phyloP scores from a whole-genome alignment of 1,284 basidiomycete species.

The Xerocomus subilludens region DNA sequence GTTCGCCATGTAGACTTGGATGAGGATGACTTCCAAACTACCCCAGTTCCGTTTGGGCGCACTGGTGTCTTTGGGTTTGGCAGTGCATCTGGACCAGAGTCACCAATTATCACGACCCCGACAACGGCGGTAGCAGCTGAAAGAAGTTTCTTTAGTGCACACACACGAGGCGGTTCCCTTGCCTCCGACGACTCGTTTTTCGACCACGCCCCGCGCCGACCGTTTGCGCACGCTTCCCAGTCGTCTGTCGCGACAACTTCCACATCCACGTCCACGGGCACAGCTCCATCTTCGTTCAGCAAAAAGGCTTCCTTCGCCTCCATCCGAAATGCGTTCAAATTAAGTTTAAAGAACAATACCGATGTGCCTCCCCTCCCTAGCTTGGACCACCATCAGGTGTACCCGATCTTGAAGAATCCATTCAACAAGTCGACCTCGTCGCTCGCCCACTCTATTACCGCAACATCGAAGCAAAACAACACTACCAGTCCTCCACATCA shows the following conservation, averaged over 20 bases:
- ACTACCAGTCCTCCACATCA: conserved; percentile 57
- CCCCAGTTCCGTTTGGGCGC: conserved; percentile 73
- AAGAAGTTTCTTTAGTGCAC: conserved; percentile 67
- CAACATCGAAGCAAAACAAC: conserved; percentile 54
- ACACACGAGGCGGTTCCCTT: conserved; percentile 78
- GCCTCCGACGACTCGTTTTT: conserved; percentile 73
- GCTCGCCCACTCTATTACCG: conserved; percentile 58
- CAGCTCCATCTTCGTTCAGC: conserved; percentile 64
- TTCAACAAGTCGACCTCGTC: conserved; percentile 84
- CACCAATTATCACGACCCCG: conserved; percentile 63
- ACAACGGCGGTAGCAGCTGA: conserved; percentile 65
- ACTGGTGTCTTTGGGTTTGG: conserved; percentile 59
- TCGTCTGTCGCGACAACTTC: conserved; percentile 70
- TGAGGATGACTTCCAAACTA: conserved; percentile 73
- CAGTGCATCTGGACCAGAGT: conserved; percentile 66
- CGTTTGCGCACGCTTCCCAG: conserved; percentile 74
- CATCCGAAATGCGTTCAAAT: conserved; percentile 89
- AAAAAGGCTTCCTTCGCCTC: conserved; percentile 90
- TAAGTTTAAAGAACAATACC: conserved; percentile 62
- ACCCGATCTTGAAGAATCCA: conserved; percentile 78
- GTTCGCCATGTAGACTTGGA: conserved; percentile 66
- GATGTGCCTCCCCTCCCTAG: conserved; percentile 75
- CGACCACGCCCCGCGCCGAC: conserved; percentile 66
- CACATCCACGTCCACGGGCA: conserved; percentile 41
- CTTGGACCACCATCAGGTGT: conserved; percentile 69